These are phyloP conservation scores for Ambrosiella xylebori DNA, from an alignment of 2,329 filamentous ascomycete genomes.

Conservation along the genomic window DNA sequence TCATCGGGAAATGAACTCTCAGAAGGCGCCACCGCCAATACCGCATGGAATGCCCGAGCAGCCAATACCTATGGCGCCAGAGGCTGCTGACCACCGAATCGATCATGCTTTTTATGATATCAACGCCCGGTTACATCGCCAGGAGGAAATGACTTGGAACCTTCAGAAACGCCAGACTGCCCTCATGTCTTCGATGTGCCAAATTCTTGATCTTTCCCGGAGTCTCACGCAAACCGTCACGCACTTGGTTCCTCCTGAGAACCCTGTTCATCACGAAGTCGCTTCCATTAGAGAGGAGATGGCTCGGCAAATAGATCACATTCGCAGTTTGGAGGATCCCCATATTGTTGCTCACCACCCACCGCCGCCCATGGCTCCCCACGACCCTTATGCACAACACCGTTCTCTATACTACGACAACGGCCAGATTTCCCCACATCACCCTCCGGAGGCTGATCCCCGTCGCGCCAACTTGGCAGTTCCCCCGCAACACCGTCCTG, in stretches of 20 bases:
- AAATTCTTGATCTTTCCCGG: slow-evolving; percentile 59
- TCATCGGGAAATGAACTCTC: slow-evolving; percentile 78
- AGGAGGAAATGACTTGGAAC: slow-evolving; percentile 66
- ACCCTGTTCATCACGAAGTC: slow-evolving; percentile 60
- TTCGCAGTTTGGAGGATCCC: slow-evolving; percentile 32
- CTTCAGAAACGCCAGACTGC: slow-evolving; percentile 68
- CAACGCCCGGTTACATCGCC: slow-evolving; percentile 55
- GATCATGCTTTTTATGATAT: slow-evolving; percentile 76
- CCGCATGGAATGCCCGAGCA: slow-evolving; percentile 65
- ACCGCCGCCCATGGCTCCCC: slow-evolving; percentile 30
- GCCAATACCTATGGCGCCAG: slow-evolving; percentile 50
- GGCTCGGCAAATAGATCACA: slow-evolving; percentile 40
- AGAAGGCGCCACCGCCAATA: slow-evolving; percentile 21
- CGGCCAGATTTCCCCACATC: slow-evolving; percentile 70
- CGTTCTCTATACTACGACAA: slow-evolving; percentile 55
- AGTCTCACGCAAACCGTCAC: slow-evolving; percentile 64
- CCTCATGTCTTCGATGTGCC: slow-evolving; percentile 62
- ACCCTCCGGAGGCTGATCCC: slow-evolving; percentile 73
- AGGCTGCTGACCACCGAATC: slow-evolving; percentile 52
- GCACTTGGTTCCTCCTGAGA: slow-evolving; percentile 57
- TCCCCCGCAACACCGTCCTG: slow-evolving; percentile 24
- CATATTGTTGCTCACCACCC: slow-evolving; percentile 39
- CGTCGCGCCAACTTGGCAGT: slow-evolving; percentile 53
- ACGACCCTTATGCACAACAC: slow-evolving; percentile 44
- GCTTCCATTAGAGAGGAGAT: slow-evolving; percentile 40